Conservation (phyloP, 176 grass and related monocot species). For the Oryza rufipogon region DNA sequence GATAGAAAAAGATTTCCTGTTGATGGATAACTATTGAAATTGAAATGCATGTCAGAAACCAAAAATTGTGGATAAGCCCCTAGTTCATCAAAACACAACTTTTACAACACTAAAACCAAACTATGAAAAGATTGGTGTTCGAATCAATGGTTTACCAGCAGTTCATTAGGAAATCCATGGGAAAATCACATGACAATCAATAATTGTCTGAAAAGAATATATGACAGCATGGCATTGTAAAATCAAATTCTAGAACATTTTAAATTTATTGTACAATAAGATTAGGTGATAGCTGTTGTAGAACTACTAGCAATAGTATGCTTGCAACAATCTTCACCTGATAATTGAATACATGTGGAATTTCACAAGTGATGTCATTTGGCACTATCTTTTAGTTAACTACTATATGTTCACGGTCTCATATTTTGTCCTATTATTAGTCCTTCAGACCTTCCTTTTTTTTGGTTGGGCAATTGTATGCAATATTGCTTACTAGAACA, state of each 20-base stretch:
- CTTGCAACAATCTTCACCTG: background rate
- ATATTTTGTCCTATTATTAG: slow-evolving; percentile 11
- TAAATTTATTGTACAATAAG: background rate
- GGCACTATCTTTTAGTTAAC: slow-evolving; percentile 11
- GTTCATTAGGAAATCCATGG: background rate
- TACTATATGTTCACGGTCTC: background rate
- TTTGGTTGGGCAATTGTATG: background rate
- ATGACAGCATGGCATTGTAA: background rate
- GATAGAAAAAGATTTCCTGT: background rate
- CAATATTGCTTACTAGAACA: slow-evolving; percentile 24
- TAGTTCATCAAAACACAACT: background rate
- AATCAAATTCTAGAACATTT: background rate
- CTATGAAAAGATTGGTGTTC: slow-evolving; percentile 9
- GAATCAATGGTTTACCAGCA: background rate
- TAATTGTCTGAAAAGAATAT: background rate
- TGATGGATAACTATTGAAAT: slow-evolving; percentile 23
- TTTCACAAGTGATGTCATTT: slow-evolving; percentile 10
- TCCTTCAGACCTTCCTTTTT: background rate
- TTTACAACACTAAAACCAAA: background rate
- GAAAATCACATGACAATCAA: slow-evolving; percentile 19
- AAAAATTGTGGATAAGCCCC: background rate
- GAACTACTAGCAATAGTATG: background rate
- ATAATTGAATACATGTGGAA: background rate
- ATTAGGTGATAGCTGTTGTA: background rate
- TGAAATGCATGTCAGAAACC: background rate